Base-by-base conservation (phyloP, 2,329 filamentous ascomycete genomes). In the Penicillium sp. region DNA sequence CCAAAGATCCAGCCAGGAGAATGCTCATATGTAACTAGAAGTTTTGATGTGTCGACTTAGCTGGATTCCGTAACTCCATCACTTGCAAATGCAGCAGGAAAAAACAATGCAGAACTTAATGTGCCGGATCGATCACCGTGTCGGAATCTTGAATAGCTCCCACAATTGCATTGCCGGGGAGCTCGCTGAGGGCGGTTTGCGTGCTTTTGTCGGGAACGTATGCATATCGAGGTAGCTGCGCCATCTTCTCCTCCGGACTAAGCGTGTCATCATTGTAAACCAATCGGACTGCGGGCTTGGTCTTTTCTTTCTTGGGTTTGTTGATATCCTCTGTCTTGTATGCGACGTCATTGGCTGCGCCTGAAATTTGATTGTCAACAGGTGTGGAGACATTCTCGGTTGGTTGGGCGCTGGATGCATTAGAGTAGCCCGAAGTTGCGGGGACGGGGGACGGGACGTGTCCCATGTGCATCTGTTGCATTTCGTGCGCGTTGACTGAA, bases 191-290 rank as follows among this genome's bases (percentile, higher is more conserved):
- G 42, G 63, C 69, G 58, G 73, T 77, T 58, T 77, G 70, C 51
- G 62, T 66, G 66, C 71, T 74, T 54, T 67, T 71, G 65, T 77
- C 73, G 68, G 82, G 83, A 69, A 80, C 79, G 73, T 85, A 89
- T 67, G 87, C 86, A 79, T 95, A 96, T 75, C 86, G 87, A 60
- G 89, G 81, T 78, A 94, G 79, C 71, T 80, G 78, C 29, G 91
- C 89, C 90, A 96, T 92, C 77, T 88, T 91, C 82, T 96, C 93
- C 78, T 97, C 93, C 2, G 91, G 90, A 69, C 90, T 94, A 69
- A 87, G 79, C 58, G 89, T 87, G 51, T 89, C 86, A 71, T 95
- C 90, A 61, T 87, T 87, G 78, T 94, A 96, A 31, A 96, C 81
- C 84, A 96, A 87, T 72, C 85, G 42, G 10, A 52, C 80, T 66